A percentile compares a stretch with the other conserved stretches of the same genome.
Conservation (phyloP, 2,329 filamentous ascomycete species). For the Tetracladium maxilliforme region DNA sequence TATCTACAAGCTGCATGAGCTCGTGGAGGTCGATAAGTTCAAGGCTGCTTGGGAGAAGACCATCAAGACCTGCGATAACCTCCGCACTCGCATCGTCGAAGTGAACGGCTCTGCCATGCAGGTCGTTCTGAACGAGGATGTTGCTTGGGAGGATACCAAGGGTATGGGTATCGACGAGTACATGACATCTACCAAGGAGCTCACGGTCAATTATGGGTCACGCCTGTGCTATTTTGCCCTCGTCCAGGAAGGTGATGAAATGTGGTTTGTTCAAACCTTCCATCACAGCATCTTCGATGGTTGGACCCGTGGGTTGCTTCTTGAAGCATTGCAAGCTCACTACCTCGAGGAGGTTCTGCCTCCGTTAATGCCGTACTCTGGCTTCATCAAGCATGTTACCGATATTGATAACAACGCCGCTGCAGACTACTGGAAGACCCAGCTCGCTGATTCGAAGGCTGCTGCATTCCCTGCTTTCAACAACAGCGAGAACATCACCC, state of each 20-base stretch:
- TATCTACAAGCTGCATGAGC: constrained; percentile 6
- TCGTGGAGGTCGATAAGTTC: constrained; percentile 8
- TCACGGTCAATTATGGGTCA: neutral
- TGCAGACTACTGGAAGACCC: constrained; percentile 1
- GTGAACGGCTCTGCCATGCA: constrained; percentile 12
- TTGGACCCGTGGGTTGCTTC: neutral
- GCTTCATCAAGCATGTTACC: constrained; percentile 1
- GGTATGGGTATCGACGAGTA: too few species aligned
- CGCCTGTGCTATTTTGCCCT: neutral
- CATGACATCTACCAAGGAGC: too few species aligned
- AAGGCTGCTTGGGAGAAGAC: constrained; percentile 4
- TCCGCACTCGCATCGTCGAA: constrained; percentile 8
- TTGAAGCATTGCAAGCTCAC: too few species aligned
- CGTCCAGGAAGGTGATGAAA: neutral
- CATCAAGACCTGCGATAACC: constrained; percentile 2
- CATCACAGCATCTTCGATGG: constrained; percentile 1
- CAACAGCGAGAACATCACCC: too few species aligned
- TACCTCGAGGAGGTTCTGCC: too few species aligned
- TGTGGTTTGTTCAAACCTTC: constrained; percentile 1
- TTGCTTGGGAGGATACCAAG: too few species aligned
- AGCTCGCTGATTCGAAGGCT: too few species aligned
- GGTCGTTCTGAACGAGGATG: constrained; percentile 8
- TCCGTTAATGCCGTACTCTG: neutral
- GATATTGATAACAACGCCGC: neutral
- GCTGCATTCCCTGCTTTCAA: too few species aligned